Evolutionary conservation across 192 early-diverging fungal species (phyloP), one percentile per base, ranked within the genome.

Genomic region (Podila minutissima): DNA sequence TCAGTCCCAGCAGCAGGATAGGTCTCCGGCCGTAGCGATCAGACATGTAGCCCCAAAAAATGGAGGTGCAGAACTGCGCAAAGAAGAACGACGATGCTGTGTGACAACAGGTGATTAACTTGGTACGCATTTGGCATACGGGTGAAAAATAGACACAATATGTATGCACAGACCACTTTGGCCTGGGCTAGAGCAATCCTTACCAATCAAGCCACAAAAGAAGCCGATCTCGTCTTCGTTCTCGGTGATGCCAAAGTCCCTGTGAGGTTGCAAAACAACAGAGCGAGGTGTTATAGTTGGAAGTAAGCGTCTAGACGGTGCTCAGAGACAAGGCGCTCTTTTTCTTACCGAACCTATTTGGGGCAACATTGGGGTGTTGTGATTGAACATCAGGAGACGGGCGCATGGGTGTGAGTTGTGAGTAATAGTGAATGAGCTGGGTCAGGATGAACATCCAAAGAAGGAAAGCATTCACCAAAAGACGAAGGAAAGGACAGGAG

Each of bases 11-110:
- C 17, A 98, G 78, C 11, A 98, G 59, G 29, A 96, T 89, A 10
- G 95, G 95, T 26, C 94, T 82, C 11, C 97, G 85, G 12, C 97
- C 97, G 76, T 92, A 87, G 31, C 91, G 87, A 76, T 98, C 96
- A 11, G 92, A 93, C 26, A 94, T 71, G 35, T 74, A 82, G 22
- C 92, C 93, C 93, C 93, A 94, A n/a, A 88, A 72, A 74, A 92
- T 91, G 3, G 89, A 86, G 8, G 91, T 90, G 37, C 88, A 71
- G 60, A 94, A 91, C 67, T 93, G 92, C 1, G 94, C 91, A 64
- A 95, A 59, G 32, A 88, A 92, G 74, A 91, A 95, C 0, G 89
- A 77, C 5, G 91, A 90, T 11, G 92, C 92, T 82, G 67, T 28
- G 20, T 32, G 8, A 55, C 19, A 49, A 20, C 33, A 33, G 10